Base-by-base conservation (phyloP, 305 asterid genomes). In the Andrographis paniculata region DNA sequence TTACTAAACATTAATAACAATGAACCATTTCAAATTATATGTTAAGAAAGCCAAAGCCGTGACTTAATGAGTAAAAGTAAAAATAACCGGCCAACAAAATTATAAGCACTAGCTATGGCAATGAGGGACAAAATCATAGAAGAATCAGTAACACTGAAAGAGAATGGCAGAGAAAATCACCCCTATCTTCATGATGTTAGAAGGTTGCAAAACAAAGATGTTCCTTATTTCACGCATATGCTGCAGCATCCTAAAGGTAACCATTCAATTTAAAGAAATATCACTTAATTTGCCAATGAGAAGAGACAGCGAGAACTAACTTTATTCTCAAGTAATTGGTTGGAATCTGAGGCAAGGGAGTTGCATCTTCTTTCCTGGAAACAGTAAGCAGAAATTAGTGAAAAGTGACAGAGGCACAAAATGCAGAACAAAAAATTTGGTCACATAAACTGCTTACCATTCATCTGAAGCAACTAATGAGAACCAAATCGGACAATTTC, bases 281-380 rank as follows among this genome's bases (percentile, higher is more conserved):
- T n/a, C 31, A 50, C 40, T 46, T 14, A 18, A 18, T 38, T 53
- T 53, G 36, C 4, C 20, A 7, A 63, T 33, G 44, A 48, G 24
- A 60, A 30, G 24, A 43, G 57, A 21, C 23, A 49, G 30, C 20
- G 53, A 30, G 48, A 51, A 73, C 92, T 74, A 62, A 86, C 95
- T 86, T 86, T 66, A 88, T 75, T 77, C 94, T 85, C 68, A 88
- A 68, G 82, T 81, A 88, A 66, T 83, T 79, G 19, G 94, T 83
- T 50, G 94, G 64, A 61, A 88, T 74, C 75, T 88, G 97, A 49
- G 95, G 94, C 83, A 88, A 60, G 40, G 91, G 75, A 30, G 61
- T 45, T n/a, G 52, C 64, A 73, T 66, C 79, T 68, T 77, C 95
- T 50, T 64, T 82, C 77, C 97, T 88, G 79, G 43, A 68, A 76